Percentiles rank a stretch among this genome's conserved stretches.
phyloP scores from a whole-genome alignment of 305 asterid species.

The Ilex paraguariensis region DNA sequence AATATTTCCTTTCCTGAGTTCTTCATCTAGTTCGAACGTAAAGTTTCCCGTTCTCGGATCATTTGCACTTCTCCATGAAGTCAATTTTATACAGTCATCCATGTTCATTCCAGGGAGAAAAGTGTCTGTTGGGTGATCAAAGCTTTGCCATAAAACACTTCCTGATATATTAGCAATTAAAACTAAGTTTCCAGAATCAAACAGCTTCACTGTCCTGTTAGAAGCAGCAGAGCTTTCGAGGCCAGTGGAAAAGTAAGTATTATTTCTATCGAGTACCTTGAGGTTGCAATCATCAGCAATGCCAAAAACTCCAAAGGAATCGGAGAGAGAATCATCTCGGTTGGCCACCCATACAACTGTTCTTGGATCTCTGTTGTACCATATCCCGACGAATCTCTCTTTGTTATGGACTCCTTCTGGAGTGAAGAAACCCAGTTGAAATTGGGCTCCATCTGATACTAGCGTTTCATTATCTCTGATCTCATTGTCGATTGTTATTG shows the following conservation, averaged over 20 bases:
- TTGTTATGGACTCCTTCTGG: not conserved
- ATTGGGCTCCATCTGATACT: constrained; percentile 23
- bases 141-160: constrained; percentile 26
- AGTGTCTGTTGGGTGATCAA: constrained; percentile 22
- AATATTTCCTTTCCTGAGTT: constrained; percentile 7
- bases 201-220: constrained; percentile 10
- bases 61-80: constrained; percentile 20
- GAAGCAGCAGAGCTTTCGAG: not conserved
- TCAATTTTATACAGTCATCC: constrained; percentile 11
- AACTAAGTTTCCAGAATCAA: constrained; percentile 24
- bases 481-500: not conserved
- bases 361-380: constrained; percentile 21
- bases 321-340: constrained; percentile 2
- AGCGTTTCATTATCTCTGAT: constrained; percentile 20
- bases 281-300: constrained; percentile 29
- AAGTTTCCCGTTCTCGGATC: constrained; percentile 48
- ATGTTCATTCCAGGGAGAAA: constrained; percentile 44
- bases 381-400: constrained; percentile 27
- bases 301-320: constrained; percentile 8
- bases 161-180: constrained; percentile 9
- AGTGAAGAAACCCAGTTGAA: constrained; percentile 31
- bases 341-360: constrained; percentile 37
- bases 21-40: constrained; percentile 33
- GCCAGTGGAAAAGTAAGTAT: not conserved
- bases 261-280: constrained; percentile 2